Evolutionary conservation across 176 grass and related monocot genomes (phyloP).

Genomic region (Pharus latifolius): DNA sequence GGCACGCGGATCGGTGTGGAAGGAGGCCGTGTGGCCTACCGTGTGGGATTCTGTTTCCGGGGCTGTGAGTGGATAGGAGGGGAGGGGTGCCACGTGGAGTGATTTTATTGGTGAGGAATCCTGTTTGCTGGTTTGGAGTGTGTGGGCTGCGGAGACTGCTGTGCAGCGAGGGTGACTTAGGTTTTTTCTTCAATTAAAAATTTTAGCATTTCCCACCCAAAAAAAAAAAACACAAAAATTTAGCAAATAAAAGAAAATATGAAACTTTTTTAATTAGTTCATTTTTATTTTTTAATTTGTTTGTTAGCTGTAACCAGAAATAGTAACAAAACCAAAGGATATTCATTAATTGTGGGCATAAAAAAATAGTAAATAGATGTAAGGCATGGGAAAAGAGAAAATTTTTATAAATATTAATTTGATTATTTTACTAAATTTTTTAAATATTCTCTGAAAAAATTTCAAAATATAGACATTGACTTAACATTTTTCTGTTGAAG

Average conservation of each 20-base stretch:
- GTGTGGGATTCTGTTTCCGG: neutral
- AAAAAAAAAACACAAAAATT: neutral
- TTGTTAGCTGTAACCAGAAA: too few species aligned
- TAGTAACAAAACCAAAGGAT: too few species aligned
- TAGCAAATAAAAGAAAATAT: neutral
- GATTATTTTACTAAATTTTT: too few species aligned
- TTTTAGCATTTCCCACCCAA: neutral
- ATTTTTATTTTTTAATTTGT: neutral
- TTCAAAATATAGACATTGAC: too few species aligned
- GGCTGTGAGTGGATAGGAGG: neutral
- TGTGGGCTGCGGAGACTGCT: too few species aligned
- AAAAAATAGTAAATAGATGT: too few species aligned
- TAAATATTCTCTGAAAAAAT: too few species aligned
- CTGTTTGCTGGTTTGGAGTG: neutral
- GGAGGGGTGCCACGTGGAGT: neutral
- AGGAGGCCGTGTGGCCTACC: rapidly evolving
- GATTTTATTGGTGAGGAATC: neutral
- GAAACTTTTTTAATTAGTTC: neutral
- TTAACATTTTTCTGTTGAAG: too few species aligned
- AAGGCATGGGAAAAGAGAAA: too few species aligned
- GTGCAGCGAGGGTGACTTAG: too few species aligned
- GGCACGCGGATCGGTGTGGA: neutral
- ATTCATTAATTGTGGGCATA: too few species aligned
- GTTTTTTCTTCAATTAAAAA: neutral
- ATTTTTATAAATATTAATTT: too few species aligned